Evolutionary conservation across 116 monocot species (phyloP), one percentile per base, ranked within the genome.

Genomic region (Trichopus zeylanicus): DNA sequence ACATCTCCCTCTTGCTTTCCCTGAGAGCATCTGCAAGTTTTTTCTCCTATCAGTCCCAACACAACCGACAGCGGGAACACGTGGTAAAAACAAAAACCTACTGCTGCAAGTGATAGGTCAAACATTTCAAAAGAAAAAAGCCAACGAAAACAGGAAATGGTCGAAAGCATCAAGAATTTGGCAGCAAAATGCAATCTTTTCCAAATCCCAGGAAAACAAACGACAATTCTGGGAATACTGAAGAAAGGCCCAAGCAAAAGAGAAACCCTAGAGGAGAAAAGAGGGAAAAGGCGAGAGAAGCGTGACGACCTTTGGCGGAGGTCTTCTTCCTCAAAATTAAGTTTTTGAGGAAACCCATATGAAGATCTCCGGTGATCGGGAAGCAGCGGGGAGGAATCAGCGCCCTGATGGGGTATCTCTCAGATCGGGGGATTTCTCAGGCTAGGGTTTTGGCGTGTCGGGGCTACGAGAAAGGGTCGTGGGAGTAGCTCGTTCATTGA

Each of bases 1-100:
- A 18, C 76, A 76, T 76, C 63, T 76, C 76, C 33, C 76, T 33
- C 31, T 76, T 70, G 51, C 76, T 76, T 30, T 70, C 53, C 53
- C 76, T 59, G 59, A 76, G 76, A 22, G 70, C 76, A 42, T 76
- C 76, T 76, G 70, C 70, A 54, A 48, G 10, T 22, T 39, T 59
- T 26, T 3, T 30, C 12, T 12, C 53, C 1, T 24, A 32, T 32
- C 18, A 19, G 5, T 9, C 16, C 7, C 12, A 26, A 46, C 2
- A 57, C 25, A 26, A 25, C 15, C 55, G 29, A 35, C 29, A 10
- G 24, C n/a, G 7, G 29, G 5, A 21, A 48, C 49, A 49, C 1
- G 0, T 22, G 8, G 8, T 5, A 6, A 21, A 48, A 22, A 48
- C 21, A n/a, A 48, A 48, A 21, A 48, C 20, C 20, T n/a, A n/a